Percentiles rank a stretch among this genome's conserved stretches.
phyloP scores from a whole-genome alignment of 2,329 filamentous ascomycete species.

The Endothia cerciana region DNA sequence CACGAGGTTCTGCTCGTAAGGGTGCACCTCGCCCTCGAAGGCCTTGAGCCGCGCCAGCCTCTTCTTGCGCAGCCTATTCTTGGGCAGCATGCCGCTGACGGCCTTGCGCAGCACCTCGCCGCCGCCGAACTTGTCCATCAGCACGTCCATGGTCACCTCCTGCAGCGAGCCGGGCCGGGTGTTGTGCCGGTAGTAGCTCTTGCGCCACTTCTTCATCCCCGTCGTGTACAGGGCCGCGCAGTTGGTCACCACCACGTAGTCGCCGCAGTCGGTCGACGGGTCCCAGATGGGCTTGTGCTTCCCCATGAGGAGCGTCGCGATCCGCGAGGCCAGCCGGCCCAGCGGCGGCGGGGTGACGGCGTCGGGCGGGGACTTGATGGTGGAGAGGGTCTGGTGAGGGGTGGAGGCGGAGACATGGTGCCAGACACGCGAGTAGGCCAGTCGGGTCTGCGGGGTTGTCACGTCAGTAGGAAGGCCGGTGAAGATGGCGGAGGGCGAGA shows the following conservation, averaged over 20 bases:
- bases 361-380: slow-evolving; percentile 53
- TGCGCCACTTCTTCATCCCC: slow-evolving; percentile 90
- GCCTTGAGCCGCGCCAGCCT: slow-evolving; percentile 88
- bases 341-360: slow-evolving; percentile 74
- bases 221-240: slow-evolving; percentile 87
- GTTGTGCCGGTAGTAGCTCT: slow-evolving; percentile 93
- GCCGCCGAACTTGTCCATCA: slow-evolving; percentile 94
- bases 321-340: slow-evolving; percentile 84
- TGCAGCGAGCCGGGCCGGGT: slow-evolving; percentile 87
- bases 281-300: slow-evolving; percentile 99
- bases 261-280: slow-evolving; percentile 96
- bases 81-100: slow-evolving; percentile 95
- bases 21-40: slow-evolving; percentile 91
- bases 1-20: slow-evolving; percentile 87
- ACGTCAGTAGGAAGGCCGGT: neutral
- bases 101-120: slow-evolving; percentile 89
- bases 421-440: slow-evolving; percentile 96
- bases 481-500: slow-evolving; percentile 29
- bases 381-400: slow-evolving; percentile 62
- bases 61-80: slow-evolving; percentile 90
- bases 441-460: slow-evolving; percentile 69
- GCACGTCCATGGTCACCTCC: slow-evolving; percentile 88
- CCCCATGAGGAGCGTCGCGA: slow-evolving; percentile 89
- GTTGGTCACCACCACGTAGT: slow-evolving; percentile 94
- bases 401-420: slow-evolving; percentile 78